Evolutionary conservation across 371 early-diverging fungal species (phyloP), one percentile per base, ranked within the genome.

Genomic region (Apophysomyces trapeziformis): DNA sequence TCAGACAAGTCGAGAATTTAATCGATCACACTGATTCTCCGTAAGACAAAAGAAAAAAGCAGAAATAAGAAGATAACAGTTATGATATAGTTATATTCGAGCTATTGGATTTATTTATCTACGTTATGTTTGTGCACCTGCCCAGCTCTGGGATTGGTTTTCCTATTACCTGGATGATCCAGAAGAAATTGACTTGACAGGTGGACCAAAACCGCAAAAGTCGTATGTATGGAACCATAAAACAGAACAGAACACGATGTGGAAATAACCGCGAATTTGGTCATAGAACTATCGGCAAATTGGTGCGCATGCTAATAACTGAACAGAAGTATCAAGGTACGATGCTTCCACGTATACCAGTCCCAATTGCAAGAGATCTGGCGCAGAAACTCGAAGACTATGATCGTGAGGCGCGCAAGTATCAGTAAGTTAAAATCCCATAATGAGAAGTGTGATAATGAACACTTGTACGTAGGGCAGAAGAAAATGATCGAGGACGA

Each of bases 51-150:
- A 32, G 26, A 59, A 46, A 37, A 26, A 46, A 18, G 0, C n/a
- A 26, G 35, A 26, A 21, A 32, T 26, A 18, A 37, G 14, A 16
- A 62, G 18, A 21, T 21, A 38, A 41, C 7, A 32, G 61, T 50
- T 61, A 26, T 26, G 32, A 26, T 26, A 57, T 76, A 92, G 93
- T 1, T 89, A 92, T 67, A 85, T 93, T 59, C 88, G 95, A 14
- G 96, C 91, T 3, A 70, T 94, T 44, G 96, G 93, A 6, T 91
- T 94, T 63, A 71, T 95, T 44, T 95, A 95, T 69, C 70, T 95
- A 65, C 89, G 96, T 47, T 95, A 92, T 73, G 94, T 92, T 4
- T 89, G 91, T 73, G 89, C 91, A 58, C 94, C 94, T 4, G 85
- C 85, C 36, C 77, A 91, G 61, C 73, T 94, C 12, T 94, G 92